Percentiles rank a stretch among this genome's conserved stretches.
Evolutionary conservation across 2,329 filamentous ascomycete species (phyloP).

Genomic region (Triangularia setosa): DNA sequence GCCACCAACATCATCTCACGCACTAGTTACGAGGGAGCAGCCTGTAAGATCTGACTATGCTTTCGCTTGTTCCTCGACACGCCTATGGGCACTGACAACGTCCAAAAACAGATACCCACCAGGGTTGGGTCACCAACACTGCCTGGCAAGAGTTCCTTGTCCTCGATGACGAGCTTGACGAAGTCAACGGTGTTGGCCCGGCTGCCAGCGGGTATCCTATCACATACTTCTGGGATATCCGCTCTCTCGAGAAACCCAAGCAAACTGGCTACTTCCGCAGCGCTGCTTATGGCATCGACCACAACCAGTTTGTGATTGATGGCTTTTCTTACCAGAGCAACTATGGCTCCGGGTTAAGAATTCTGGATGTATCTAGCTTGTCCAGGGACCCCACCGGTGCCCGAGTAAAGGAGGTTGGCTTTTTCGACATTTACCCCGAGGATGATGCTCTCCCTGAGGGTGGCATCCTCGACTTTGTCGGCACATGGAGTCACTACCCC

Average conservation of each 20-base stretch:
- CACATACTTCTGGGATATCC: constrained; percentile 49
- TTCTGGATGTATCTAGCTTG: constrained; percentile 33
- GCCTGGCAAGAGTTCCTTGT: constrained; percentile 44
- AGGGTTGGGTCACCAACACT: constrained; percentile 49
- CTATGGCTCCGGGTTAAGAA: constrained; percentile 42
- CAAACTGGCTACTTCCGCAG: constrained; percentile 41
- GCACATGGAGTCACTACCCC: constrained; percentile 44
- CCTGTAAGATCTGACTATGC: constrained; percentile 29
- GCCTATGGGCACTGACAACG: constrained; percentile 31
- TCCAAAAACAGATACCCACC: constrained; percentile 43
- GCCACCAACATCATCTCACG: constrained; percentile 43
- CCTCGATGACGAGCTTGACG: constrained; percentile 52
- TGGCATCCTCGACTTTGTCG: constrained; percentile 36
- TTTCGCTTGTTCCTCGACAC: constrained; percentile 45
- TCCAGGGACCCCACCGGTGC: constrained; percentile 36
- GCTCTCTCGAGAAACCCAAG: constrained; percentile 37
- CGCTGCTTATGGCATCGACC: constrained; percentile 37
- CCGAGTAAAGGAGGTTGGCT: constrained; percentile 40
- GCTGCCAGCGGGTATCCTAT: constrained; percentile 42
- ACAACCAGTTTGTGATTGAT: constrained; percentile 43
- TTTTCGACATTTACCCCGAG: constrained; percentile 47
- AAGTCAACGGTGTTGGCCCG: constrained; percentile 38
- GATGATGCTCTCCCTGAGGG: constrained; percentile 39
- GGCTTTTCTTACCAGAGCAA: constrained; percentile 44
- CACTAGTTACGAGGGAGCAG: constrained; percentile 3